Conservation (phyloP, 1,284 basidiomycete genomes). For the Sanghuangporus sanghuang region DNA sequence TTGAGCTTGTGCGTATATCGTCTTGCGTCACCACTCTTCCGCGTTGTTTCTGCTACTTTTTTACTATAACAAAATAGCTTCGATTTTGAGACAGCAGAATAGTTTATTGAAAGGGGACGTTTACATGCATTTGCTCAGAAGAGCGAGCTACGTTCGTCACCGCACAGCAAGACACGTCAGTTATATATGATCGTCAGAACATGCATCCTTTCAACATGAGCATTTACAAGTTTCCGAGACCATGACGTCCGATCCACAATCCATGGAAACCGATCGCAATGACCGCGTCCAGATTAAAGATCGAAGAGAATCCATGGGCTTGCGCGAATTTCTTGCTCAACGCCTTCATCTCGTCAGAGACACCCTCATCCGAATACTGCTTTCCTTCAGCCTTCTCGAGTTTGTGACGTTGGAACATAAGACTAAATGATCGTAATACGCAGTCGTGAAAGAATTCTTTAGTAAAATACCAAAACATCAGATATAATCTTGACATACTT, state of each 20-base stretch:
- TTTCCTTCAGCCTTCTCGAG: conserved; percentile 75
- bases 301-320: conserved; percentile 64
- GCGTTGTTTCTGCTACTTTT: conserved; percentile 8
- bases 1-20: conserved; percentile 29
- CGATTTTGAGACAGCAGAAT: neutral
- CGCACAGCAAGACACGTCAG: neutral
- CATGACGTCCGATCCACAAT: conserved; percentile 58
- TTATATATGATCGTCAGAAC: neutral
- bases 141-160: neutral
- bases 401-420: conserved; percentile 67
- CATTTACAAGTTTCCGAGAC: conserved; percentile 26
- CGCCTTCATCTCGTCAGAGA: conserved; percentile 65
- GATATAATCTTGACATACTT: conserved; percentile 38
- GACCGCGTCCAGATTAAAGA: conserved; percentile 59
- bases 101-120: neutral
- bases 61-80: conserved; percentile 18
- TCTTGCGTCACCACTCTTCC: conserved; percentile 19
- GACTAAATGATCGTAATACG: conserved; percentile 32
- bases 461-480: neutral
- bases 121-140: neutral
- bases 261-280: conserved; percentile 67
- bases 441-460: neutral
- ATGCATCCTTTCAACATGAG: neutral
- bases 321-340: conserved; percentile 59
- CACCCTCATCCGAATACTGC: conserved; percentile 54